phyloP scores from a whole-genome alignment of 164 flowering plant genomes.

The Nelumbo lutea region DNA sequence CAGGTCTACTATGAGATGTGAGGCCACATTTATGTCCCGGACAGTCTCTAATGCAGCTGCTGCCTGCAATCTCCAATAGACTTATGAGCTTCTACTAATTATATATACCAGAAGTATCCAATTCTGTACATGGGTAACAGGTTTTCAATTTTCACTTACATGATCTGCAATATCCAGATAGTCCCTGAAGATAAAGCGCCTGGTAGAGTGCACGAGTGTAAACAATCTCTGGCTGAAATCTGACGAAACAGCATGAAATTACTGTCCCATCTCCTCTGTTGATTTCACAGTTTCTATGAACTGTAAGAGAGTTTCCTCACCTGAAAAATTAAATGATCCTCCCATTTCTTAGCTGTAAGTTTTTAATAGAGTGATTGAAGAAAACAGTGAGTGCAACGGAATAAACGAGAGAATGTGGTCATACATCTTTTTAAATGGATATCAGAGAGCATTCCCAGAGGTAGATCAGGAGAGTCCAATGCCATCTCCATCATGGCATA shows the following conservation, averaged over 20 bases:
- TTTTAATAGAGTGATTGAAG: too few relatives aligned
- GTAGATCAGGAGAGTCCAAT: conserved; percentile 59
- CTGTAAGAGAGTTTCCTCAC: conserved; percentile 51
- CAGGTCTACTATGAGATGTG: conserved; percentile 70
- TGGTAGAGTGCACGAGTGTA: conserved; percentile 57
- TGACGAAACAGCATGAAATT: conserved; percentile 46
- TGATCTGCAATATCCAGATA: conserved; percentile 62
- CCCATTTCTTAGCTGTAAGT: too few relatives aligned
- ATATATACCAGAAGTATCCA: not conserved
- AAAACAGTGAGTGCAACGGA: not conserved
- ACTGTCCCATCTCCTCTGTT: conserved; percentile 30
- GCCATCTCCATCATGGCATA: conserved; percentile 87
- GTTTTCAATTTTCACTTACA: conserved; percentile 29
- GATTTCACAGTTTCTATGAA: conserved; percentile 42
- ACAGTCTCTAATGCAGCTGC: conserved; percentile 61
- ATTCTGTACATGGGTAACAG: not conserved
- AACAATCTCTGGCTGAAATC: conserved; percentile 78
- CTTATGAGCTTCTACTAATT: not conserved
- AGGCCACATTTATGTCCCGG: conserved; percentile 60
- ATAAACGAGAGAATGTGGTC: not conserved
- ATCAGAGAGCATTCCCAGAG: conserved; percentile 63
- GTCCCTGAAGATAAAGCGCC: conserved; percentile 59
- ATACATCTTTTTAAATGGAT: conserved; percentile 43
- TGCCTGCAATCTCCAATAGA: conserved; percentile 33
- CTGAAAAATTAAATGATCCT: conserved; percentile 23